phyloP scores from a whole-genome alignment of 2,329 filamentous ascomycete species.

The Gliomastix tumulicola region DNA sequence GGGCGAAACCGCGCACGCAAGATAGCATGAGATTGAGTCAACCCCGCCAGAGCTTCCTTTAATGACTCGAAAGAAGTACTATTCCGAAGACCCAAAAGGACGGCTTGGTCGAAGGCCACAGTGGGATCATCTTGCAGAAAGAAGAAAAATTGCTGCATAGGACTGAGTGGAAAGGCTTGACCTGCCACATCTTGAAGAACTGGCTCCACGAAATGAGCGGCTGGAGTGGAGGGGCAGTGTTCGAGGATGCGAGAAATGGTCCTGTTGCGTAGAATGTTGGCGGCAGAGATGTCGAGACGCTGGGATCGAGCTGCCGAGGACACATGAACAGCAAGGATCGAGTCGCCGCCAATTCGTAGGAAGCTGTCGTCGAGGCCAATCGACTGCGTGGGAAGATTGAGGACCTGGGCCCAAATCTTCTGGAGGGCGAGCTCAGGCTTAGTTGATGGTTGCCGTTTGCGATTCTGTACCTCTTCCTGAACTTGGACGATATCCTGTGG shows the following conservation, averaged over 20 bases:
- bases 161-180: background rate
- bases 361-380: constrained; percentile 51
- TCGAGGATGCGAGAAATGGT: no score
- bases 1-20: background rate
- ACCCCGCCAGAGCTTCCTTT: no score
- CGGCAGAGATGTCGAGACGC: no score
- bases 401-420: constrained; percentile 4
- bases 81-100: no score
- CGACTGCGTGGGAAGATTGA: background rate
- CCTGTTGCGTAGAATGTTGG: no score
- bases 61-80: no score
- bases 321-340: constrained; percentile 43
- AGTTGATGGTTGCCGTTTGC: background rate
- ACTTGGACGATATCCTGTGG: constrained; percentile 8
- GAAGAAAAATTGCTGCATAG: background rate
- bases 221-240: no score
- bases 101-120: background rate
- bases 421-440: background rate
- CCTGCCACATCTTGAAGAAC: constrained; percentile 28
- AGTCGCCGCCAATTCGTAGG: constrained; percentile 54
- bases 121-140: background rate
- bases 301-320: constrained; percentile 9
- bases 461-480: constrained; percentile 3
- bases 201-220: no score
- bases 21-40: background rate